Base-by-base conservation (phyloP, 768 basidiomycete genomes). In the Mycena metata region DNA sequence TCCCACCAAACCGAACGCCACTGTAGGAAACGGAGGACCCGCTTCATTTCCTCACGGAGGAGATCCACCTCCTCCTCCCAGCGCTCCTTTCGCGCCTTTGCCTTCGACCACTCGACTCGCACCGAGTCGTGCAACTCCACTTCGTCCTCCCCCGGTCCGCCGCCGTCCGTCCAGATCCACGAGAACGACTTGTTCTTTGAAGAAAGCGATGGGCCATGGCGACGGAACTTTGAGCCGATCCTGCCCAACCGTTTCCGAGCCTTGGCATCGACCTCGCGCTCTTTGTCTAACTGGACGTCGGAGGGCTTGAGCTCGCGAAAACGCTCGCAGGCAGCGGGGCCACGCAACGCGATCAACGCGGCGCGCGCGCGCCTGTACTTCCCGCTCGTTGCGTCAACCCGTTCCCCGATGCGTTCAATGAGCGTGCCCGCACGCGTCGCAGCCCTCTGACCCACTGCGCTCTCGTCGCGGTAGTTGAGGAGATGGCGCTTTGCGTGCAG, bases 11-110 rank as follows among this genome's bases (percentile, higher is more conserved):
- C 10, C 35, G 30, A 19, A 11, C 23, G 19, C 51, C 52, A 58
- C 42, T 7, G 2, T 50, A 67, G 36, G 21, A 39, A 42, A 4
- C 66, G 49, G 21, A 69, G 26, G 0, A 66, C 62, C 0, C 64
- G 43, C 6, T 46, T 33, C 73, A 72, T 75, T 52, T 77, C 75
- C 57, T 76, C 74, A 5, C 45, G 16, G 21, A 76, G 49, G 7
- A 76, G 45, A 1, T 43, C 30, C 13, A 75, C 70, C 43, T 77
- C 75, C 21, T 77, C 76, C 5, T 35, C 30, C 75, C 75, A 77
- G 9, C 54, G 67, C 30, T 30, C 30, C 30, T 30, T 30, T 30
- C 30, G 30, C 30, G 30, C 30, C 30, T 30, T 30, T 30, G 74
- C 64, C 58, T 73, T 75, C 36, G 72, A 60, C 74, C 73, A 77